These are phyloP conservation scores for Gigaspora rosea DNA, from an alignment of 192 early-diverging fungal species.

Conservation along the genomic window DNA sequence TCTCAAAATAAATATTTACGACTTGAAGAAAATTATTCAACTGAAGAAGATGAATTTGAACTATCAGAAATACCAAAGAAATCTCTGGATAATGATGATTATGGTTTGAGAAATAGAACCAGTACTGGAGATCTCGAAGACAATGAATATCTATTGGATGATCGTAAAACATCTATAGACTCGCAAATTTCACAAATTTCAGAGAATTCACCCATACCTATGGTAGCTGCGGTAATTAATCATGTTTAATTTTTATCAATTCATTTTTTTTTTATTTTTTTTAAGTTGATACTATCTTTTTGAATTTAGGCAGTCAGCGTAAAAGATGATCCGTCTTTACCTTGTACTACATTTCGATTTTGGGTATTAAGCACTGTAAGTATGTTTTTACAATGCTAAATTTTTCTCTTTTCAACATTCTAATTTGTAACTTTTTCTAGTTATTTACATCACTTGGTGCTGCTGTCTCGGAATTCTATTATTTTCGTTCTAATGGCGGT, in stretches of 20 bases:
- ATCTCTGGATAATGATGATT: background rate
- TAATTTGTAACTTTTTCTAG: background rate
- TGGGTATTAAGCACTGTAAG: constrained; percentile 46
- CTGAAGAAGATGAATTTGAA: background rate
- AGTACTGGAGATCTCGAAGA: background rate
- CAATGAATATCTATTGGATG: background rate
- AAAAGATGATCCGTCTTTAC: constrained; percentile 46
- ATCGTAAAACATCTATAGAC: background rate
- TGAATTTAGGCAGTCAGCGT: constrained; percentile 35
- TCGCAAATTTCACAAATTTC: too few species aligned
- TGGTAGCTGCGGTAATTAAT: constrained; percentile 7
- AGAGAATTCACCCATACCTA: background rate
- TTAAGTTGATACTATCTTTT: background rate
- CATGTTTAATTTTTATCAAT: background rate
- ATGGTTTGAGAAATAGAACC: background rate
- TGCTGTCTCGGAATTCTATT: constrained; percentile 36
- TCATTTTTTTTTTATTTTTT: background rate
- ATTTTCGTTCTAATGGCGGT: constrained; percentile 32
- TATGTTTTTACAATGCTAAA: background rate
- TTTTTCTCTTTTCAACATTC: background rate
- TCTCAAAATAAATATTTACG: background rate
- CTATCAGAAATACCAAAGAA: background rate
- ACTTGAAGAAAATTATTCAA: background rate
- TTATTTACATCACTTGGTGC: constrained; percentile 39
- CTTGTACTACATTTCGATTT: constrained; percentile 52